These are phyloP conservation scores for Chlorella sp. DNA, from an alignment of 139 green algal species.

Conservation along the genomic window DNA sequence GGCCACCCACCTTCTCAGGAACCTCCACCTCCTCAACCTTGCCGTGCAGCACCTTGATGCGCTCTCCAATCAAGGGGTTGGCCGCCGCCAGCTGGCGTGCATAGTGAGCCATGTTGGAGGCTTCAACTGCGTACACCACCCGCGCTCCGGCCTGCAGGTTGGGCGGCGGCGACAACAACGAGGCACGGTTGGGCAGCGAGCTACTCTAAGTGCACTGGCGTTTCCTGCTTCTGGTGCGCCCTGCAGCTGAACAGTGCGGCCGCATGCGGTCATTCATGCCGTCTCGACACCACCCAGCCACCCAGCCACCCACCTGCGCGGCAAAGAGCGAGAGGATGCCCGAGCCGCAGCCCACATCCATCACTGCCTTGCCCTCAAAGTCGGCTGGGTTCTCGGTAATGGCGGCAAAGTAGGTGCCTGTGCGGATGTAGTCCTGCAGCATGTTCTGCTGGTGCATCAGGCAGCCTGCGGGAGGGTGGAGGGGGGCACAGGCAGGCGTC, in stretches of 20 bases:
- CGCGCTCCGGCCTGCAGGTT: constrained; percentile 78
- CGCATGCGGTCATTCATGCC: too few relatives aligned
- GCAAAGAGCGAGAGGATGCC: constrained; percentile 98
- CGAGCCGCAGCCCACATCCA: constrained; percentile 95
- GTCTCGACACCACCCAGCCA: too few relatives aligned
- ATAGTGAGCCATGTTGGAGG: constrained; percentile 86
- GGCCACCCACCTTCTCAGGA: constrained; percentile 65
- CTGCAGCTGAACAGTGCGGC: too few relatives aligned
- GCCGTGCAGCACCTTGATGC: constrained; percentile 68
- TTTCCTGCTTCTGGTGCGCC: too few relatives aligned
- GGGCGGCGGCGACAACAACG: too few relatives aligned
- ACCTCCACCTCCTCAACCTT: constrained; percentile 82
- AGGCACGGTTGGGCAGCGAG: too few relatives aligned
- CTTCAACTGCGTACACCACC: constrained; percentile 97
- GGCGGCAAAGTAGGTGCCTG: constrained; percentile 94
- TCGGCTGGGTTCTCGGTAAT: constrained; percentile 89
- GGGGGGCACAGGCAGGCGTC: not conserved
- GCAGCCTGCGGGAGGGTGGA: constrained; percentile 4
- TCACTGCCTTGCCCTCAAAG: constrained; percentile 91
- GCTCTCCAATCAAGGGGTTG: constrained; percentile 62
- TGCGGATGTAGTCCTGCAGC: constrained; percentile 89
- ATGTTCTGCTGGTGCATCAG: constrained; percentile 97
- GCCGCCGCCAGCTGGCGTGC: constrained; percentile 72
- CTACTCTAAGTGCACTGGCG: too few relatives aligned
- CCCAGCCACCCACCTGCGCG: constrained; percentile 69